Evolutionary conservation across 495 filamentous ascomycete species (phyloP), one percentile per base, ranked within the genome.

Genomic region (Xylaria longipes): DNA sequence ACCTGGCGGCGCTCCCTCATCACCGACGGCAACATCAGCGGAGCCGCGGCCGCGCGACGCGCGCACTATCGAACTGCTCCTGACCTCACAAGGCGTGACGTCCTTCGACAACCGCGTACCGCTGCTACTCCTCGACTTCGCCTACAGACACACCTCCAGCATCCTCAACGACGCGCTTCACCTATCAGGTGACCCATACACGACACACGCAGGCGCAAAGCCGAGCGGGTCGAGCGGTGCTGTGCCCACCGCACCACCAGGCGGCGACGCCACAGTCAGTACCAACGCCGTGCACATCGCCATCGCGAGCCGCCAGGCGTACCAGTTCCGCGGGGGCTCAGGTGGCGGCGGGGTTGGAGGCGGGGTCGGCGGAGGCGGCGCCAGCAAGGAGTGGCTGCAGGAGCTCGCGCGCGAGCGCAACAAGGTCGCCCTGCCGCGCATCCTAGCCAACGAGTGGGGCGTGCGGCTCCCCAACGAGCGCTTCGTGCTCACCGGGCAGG

Each of bases 61-160:
- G 20, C 91, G 95, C 61, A 89, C 96, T 39, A 89, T 99, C 74
- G 95, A 99, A 80, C 91, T 98, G 71, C 88, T 98, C 57, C 92
- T 99, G 46, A 90, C 93, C 63, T 91, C 90, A 1, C 91, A 96
- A 62, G 95, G 95, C 75, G 94, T 98, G 4, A 92, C 91, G 15
- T 86, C 92, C 35, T 99, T 97, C 86, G 94, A 97, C 83, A 93
- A 94, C 77, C 94, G 96, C 71, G 94, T 99, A 1, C 95, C 96
- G 0, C 88, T 98, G 3, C 93, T 97, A 74, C 91, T 99, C 50
- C 90, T 99, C 78, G 96, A 99, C 81, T 97, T 98, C 80, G 95
- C 96, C 25, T 99, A 99, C 88, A 92, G 95, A 27, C 88, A 90
- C 82, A 88, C 88, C 3, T 86, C 87, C 0, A 82, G 86, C n/a